Conservation (phyloP, 2,329 filamentous ascomycete species). For the Pyricularia pennisetigena region DNA sequence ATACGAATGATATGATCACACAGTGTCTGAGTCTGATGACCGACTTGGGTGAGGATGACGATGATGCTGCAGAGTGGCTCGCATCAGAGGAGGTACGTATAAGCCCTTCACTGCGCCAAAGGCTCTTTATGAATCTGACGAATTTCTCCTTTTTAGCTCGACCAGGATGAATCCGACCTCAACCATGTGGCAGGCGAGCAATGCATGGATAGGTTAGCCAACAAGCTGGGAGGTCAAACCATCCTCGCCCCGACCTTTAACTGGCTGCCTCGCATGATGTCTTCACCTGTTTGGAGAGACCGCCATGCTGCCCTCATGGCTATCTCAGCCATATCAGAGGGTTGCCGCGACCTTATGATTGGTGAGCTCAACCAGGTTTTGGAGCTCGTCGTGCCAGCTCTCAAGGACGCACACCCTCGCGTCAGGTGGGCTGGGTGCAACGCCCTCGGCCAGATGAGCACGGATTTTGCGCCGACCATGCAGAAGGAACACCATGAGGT, state of each 20-base stretch:
- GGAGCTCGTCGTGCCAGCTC: constrained; percentile 84
- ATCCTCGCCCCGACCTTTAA: constrained; percentile 89
- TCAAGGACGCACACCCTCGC: constrained; percentile 83
- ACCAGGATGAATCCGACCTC: constrained; percentile 89
- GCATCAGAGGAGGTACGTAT: constrained; percentile 72
- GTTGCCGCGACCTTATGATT: constrained; percentile 91
- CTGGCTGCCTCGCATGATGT: constrained; percentile 98
- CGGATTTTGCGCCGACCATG: constrained; percentile 96
- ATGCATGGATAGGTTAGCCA: constrained; percentile 94
- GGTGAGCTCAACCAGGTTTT: constrained; percentile 89
- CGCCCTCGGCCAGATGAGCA: constrained; percentile 98
- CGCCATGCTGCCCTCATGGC: constrained; percentile 96
- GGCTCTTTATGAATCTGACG: neutral
- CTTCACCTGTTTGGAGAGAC: constrained; percentile 87
- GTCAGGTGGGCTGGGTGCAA: constrained; percentile 98
- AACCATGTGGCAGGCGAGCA: constrained; percentile 98
- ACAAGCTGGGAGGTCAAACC: constrained; percentile 92
- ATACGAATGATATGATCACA: constrained; percentile 94
- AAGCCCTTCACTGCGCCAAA: neutral
- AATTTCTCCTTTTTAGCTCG: constrained; percentile 44
- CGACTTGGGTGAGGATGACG: constrained; percentile 87
- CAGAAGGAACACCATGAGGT: constrained; percentile 88
- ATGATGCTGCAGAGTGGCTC: constrained; percentile 92
- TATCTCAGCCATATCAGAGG: constrained; percentile 96
- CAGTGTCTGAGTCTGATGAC: constrained; percentile 98